Conservation (phyloP, 768 basidiomycete species). For the Russula foetens region DNA sequence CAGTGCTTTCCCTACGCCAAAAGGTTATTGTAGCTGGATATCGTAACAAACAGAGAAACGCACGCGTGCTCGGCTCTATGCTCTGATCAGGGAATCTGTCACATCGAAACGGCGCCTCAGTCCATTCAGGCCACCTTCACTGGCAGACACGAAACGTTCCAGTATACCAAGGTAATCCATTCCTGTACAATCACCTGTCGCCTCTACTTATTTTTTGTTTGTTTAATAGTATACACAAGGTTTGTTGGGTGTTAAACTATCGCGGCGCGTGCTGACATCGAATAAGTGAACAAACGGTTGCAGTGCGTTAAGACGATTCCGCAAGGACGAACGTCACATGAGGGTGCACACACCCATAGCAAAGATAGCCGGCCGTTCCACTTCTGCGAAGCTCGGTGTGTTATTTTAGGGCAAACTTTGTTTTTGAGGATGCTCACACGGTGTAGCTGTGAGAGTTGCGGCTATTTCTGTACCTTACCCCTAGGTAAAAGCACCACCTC, state of each 20-base stretch:
- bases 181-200: neutral
- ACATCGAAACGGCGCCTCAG: slow-evolving; percentile 51
- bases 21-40: neutral
- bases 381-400: slow-evolving; percentile 44
- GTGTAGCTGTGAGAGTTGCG: slow-evolving; percentile 45
- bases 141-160: slow-evolving; percentile 50
- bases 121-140: slow-evolving; percentile 56
- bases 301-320: slow-evolving; percentile 43
- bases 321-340: slow-evolving; percentile 34
- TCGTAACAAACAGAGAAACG: slow-evolving; percentile 33
- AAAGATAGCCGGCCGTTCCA: slow-evolving; percentile 38
- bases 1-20: slow-evolving; percentile 15
- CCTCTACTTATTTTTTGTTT: neutral
- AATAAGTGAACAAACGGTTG: slow-evolving; percentile 40
- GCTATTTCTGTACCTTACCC: slow-evolving; percentile 51
- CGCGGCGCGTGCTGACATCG: neutral
- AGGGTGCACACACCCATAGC: slow-evolving; percentile 43
- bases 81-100: slow-evolving; percentile 41
- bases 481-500: slow-evolving; percentile 32
- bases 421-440: neutral
- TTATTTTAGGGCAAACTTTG: neutral
- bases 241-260: slow-evolving; percentile 18
- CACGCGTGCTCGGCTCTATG: slow-evolving; percentile 42
- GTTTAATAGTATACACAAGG: slow-evolving; percentile 44
- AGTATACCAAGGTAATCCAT: slow-evolving; percentile 49